Evolutionary conservation across 2,329 filamentous ascomycete species (phyloP), one percentile per base, ranked within the genome.

Genomic region (Neopestalotiopsis sp.): DNA sequence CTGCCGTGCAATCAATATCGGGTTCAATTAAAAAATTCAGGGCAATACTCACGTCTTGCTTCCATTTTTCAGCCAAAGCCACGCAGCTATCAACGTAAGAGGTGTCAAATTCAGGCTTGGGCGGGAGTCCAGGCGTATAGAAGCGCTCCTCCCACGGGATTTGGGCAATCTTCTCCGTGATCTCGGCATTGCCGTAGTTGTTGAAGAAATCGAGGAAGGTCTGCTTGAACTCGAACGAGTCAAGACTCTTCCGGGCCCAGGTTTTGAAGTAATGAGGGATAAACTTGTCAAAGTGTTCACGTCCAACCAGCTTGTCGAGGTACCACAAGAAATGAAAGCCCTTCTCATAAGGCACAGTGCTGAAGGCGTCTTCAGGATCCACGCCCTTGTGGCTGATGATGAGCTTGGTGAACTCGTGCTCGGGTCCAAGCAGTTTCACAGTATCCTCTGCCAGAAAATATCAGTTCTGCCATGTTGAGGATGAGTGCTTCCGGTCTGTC

Each of bases 341-440:
- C 82, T 99, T 98, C 79, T 98, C 95, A 76, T 99, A 99, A 0
- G 96, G 94, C 42, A 98, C 86, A 32, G 90, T 92, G 73, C 93
- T 97, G 83, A 98, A 99, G 1, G 95, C 93, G 80, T 99, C 96
- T 79, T 98, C 96, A 0, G 96, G 96, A 75, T 98, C 95, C 73
- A 96, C 91, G 69, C 94, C 94, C 78, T 95, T 93, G 72, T 98
- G 91, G 78, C 94, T 91, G 70, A 95, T 88, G 73, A 97, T 90
- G 67, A 99, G 87, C 80, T 97, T 97, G 7, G 96, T 99, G 83
- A 96, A 98, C 74, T 95, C 92, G 78, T 97, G 94, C 72, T 97
- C 92, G 65, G 89, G 85, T 53, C 95, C 95, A 75, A 91, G 96
- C 53, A 90, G 87, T 42, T 91, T 86, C 45, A 98, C 90, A 5